Conservation (phyloP, 306 rosid genomes). For the Cicer bijugum region DNA sequence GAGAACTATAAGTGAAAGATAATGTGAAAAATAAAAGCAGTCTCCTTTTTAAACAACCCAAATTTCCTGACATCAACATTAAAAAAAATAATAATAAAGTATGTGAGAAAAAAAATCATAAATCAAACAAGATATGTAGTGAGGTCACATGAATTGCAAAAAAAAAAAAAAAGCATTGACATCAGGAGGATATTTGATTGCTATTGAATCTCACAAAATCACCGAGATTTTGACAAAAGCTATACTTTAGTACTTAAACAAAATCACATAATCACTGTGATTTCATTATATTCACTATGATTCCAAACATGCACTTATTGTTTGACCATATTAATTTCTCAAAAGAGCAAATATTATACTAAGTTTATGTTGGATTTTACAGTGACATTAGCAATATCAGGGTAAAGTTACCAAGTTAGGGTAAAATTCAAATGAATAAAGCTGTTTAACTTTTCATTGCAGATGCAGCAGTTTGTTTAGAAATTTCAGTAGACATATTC, state of each 20-base stretch:
- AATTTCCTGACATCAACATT: neutral
- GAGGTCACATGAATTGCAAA: slow-evolving; percentile 29
- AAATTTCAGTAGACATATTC: slow-evolving; percentile 6
- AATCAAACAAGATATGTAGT: slow-evolving; percentile 28
- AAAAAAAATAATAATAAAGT: slow-evolving; percentile 3
- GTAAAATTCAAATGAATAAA: too few species aligned
- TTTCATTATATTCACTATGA: neutral
- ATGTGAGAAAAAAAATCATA: neutral
- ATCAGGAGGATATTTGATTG: neutral
- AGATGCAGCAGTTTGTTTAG: neutral
- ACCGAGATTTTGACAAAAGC: neutral
- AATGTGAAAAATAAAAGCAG: neutral
- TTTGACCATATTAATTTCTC: neutral
- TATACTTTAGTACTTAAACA: neutral
- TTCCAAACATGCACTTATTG: neutral
- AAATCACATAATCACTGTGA: neutral
- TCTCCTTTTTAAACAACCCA: slow-evolving; percentile 25
- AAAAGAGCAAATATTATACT: neutral
- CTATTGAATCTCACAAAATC: neutral
- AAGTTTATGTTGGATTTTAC: too few species aligned
- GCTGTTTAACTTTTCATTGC: neutral
- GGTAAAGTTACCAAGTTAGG: too few species aligned
- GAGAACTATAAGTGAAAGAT: slow-evolving; percentile 3
- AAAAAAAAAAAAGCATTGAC: too few species aligned
- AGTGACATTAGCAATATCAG: too few species aligned